Conservation (phyloP, 805 yeast species). For the Ogataea paraovalis region DNA sequence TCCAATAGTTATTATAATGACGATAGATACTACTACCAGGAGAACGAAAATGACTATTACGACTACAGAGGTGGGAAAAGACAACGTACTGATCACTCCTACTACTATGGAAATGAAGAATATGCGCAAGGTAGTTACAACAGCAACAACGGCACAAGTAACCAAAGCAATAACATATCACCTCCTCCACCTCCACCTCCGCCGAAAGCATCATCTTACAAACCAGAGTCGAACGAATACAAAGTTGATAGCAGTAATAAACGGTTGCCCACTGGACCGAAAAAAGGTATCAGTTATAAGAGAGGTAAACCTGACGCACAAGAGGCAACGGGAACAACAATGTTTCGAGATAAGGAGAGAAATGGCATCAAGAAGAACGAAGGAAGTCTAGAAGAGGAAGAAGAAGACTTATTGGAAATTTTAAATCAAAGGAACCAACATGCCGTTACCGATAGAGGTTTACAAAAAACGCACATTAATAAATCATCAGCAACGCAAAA, state of each 20-base stretch:
- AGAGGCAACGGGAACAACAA: too few species aligned
- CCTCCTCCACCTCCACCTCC: neutral
- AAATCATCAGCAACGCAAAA: neutral
- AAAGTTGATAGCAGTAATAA: neutral
- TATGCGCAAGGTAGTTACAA: neutral
- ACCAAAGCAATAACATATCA: neutral
- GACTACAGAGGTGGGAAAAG: slow-evolving; percentile 11
- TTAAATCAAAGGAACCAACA: neutral
- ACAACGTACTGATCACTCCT: neutral
- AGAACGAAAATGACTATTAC: slow-evolving; percentile 7
- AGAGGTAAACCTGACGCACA: neutral
- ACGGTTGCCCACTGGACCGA: slow-evolving; percentile 2
- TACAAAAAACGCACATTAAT: neutral
- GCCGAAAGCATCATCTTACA: neutral
- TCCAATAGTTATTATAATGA: slow-evolving; percentile 3
- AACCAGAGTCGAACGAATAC: neutral
- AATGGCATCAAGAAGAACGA: slow-evolving; percentile 5
- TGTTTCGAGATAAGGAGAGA: neutral
- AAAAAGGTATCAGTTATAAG: neutral
- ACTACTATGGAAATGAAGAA: neutral
- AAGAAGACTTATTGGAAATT: slow-evolving; percentile 5
- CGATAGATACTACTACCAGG: slow-evolving; percentile 9
- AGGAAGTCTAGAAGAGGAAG: slow-evolving; percentile 15
- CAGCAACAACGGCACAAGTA: neutral
- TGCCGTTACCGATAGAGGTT: neutral